Conservation (phyloP, 306 rosid genomes). For the Prinsepia uniflora region DNA sequence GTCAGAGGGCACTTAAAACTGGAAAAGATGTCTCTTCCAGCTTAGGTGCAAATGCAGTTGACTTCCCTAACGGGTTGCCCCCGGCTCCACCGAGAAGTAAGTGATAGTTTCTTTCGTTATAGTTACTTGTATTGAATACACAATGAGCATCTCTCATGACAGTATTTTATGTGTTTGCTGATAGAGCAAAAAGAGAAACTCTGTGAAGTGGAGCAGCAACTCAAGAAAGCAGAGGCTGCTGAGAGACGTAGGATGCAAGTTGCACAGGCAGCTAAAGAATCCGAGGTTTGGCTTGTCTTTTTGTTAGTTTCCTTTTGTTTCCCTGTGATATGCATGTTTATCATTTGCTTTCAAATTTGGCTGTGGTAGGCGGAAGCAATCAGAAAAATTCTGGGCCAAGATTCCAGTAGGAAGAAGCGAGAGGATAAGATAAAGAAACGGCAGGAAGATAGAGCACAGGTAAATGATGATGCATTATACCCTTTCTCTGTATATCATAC, state of each 20-base stretch:
- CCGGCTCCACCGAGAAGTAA: slow-evolving; percentile 38
- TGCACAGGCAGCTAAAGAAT: slow-evolving; percentile 56
- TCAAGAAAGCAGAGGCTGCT: slow-evolving; percentile 59
- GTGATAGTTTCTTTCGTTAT: slow-evolving; percentile 1
- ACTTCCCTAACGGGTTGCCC: slow-evolving; percentile 34
- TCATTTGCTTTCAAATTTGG: background rate
- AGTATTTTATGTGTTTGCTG: background rate
- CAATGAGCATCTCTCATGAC: background rate
- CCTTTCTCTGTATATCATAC: background rate
- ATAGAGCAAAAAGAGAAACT: slow-evolving; percentile 44
- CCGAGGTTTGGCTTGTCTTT: slow-evolving; percentile 42
- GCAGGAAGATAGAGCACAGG: slow-evolving; percentile 40
- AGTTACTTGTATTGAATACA: background rate
- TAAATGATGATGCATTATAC: background rate
- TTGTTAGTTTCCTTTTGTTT: background rate
- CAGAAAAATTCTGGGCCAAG: slow-evolving; percentile 60
- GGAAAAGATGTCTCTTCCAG: slow-evolving; percentile 38
- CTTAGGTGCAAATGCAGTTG: slow-evolving; percentile 28
- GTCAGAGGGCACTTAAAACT: slow-evolving; percentile 37
- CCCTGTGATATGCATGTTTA: background rate
- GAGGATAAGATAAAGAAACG: slow-evolving; percentile 51
- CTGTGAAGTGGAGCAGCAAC: slow-evolving; percentile 49
- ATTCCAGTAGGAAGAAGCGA: slow-evolving; percentile 52
- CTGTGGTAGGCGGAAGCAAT: slow-evolving; percentile 49
- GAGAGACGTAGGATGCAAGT: slow-evolving; percentile 55